These are phyloP conservation scores for Crithidia thermophila DNA, from an alignment of 208 protist species.

Conservation along the genomic window DNA sequence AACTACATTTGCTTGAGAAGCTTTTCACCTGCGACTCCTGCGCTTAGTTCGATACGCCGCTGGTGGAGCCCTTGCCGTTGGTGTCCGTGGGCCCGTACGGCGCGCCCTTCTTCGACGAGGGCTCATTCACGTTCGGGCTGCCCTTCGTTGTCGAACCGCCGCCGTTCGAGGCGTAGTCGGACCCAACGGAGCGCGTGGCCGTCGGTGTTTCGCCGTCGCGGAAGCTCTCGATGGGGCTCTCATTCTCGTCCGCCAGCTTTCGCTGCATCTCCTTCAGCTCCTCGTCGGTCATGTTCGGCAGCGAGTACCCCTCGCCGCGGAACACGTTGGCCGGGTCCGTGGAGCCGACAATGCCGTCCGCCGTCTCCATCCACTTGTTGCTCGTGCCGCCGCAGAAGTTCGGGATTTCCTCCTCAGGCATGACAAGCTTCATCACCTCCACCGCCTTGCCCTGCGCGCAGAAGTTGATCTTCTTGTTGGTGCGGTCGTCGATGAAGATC, in stretches of 20 bases:
- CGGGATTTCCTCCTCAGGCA: slow-evolving; percentile 73
- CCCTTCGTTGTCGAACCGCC: slow-evolving; percentile 1
- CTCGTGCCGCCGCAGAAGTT: slow-evolving; percentile 77
- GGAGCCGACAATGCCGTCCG: slow-evolving; percentile 57
- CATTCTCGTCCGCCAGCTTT: slow-evolving; percentile 12
- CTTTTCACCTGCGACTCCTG: not conserved
- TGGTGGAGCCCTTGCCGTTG: slow-evolving; percentile 4
- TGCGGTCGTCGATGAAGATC: slow-evolving; percentile 83
- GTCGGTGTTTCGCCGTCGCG: slow-evolving; percentile 25
- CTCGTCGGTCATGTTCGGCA: slow-evolving; percentile 17
- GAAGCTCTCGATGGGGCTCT: slow-evolving; percentile 26
- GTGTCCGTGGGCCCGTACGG: slow-evolving; percentile 1
- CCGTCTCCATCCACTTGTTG: slow-evolving; percentile 68
- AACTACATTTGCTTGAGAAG: too few relatives aligned
- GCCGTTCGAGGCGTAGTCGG: not conserved
- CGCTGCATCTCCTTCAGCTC: slow-evolving; percentile 19
- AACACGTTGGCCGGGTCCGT: slow-evolving; percentile 60
- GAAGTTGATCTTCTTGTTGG: slow-evolving; percentile 82
- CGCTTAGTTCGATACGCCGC: not conserved
- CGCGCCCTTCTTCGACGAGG: not conserved
- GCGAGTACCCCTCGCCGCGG: slow-evolving; percentile 29
- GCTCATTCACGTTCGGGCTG: slow-evolving; percentile 9
- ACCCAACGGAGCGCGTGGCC: slow-evolving; percentile 19
- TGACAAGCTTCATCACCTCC: slow-evolving; percentile 55
- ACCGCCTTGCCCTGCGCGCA: slow-evolving; percentile 47